Base-by-base conservation (phyloP, 2,329 filamentous ascomycete genomes). In the Coleophoma eucalyptorum region DNA sequence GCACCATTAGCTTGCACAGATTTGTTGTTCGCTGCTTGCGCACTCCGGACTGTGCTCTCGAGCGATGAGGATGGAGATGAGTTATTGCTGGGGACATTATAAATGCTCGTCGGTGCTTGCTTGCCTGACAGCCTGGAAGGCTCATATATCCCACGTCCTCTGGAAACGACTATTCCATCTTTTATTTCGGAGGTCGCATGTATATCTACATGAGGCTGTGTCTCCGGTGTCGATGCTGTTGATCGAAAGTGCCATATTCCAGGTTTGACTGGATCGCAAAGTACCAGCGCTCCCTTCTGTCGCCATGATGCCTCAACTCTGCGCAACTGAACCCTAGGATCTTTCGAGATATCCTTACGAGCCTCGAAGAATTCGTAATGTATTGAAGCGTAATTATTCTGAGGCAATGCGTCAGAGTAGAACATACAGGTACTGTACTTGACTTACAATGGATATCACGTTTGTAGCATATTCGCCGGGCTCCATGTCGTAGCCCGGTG, bases 391-490 rank as follows among this genome's bases (percentile, higher is more conserved):
- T 63, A 63, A 48, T 62, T 61, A 52, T 61, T 64, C 65, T 67
- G 26, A 7, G 31, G 37, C n/a, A 20, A 44, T 54, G 35, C 53
- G 50, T 46, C 34, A 42, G 19, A 5, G 31, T 19, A n/a, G 35
- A n/a, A 15, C 32, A 8, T 10, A 33, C 21, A 35, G 40, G 15
- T 18, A 18, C 6, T 31, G 26, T 56, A 58, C 54, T 20, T 8
- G n/a, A 50, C 55, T n/a, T 55, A 68, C 65, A 57, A 58, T 63
- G 48, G 58, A 64, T 55, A 68, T 55, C 50, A 66, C 60, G 59
- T 67, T 68, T 31, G 65, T 67, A 42, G 53, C 51, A 52, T 63
- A 66, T 42, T 68, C 65, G 21, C 64, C 61, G 50, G 58, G 60
- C 52, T 68, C 65, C 65, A 68, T 67, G 40, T 57, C 56, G 61